Base-by-base conservation (phyloP, 495 filamentous ascomycete genomes). In the Penicillium canescens region DNA sequence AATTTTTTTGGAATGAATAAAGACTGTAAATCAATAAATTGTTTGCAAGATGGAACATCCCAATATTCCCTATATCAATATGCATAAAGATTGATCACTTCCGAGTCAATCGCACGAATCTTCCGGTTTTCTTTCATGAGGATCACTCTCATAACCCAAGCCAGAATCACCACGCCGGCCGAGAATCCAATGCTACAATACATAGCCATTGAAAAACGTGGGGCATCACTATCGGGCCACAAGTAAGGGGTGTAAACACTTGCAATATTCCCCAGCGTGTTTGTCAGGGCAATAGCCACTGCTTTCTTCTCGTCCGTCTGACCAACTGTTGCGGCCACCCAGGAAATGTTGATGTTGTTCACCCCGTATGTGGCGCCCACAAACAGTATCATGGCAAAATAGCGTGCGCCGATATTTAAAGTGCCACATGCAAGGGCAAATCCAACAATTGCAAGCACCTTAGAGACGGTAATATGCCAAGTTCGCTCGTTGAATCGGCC, bases 321-420 rank as follows among this genome's bases (percentile, higher is more conserved):
- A 1, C 77, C 76, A 28, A 82, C 75, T n/a, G 77, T 80, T 47
- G 75, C 74, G 11, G 75, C 74, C 1, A 78, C 70, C 82, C 81
- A 85, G 16, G 79, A 72, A 8, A 83, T 59, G 20, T 79, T 72
- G 56, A 83, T 77, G 55, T 77, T 73, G 50, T 78, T 77, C 5
- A 78, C 77, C 0, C 66, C 71, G 44, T 78, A 80, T 6, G 76
- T 75, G 1, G 75, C 77, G 26, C 80, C 69, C 1, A 61, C 50
- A 23, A 80, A 80, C 50, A 85, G 63, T 46, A 82, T 64, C 59
- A 78, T 75, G 28, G 78, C 77, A 44, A 82, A 74, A 62, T 82
- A 84, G 35, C 80, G 74, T 1, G 68, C 79, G 2, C 68, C 74
- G 1, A 72, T 59, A 28, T 75, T 74, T 12, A 54, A 24, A 3